Evolutionary conservation across 2,329 filamentous ascomycete genomes (phyloP).

Genomic region (Orbilia blumenaviensis): DNA sequence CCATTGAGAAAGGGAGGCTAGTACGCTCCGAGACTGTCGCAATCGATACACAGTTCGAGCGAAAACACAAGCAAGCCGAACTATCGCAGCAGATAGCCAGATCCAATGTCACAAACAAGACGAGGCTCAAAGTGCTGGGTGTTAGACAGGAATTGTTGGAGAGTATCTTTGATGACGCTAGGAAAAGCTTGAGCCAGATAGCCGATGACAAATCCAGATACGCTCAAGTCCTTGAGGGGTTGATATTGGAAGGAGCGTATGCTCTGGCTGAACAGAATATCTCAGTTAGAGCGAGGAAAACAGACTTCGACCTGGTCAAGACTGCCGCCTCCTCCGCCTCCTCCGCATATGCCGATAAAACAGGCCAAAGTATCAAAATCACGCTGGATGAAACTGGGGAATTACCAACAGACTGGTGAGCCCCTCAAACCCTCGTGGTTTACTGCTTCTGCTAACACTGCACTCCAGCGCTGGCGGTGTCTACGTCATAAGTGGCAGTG

Average conservation of each 20-base stretch:
- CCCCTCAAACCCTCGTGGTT: slow-evolving; percentile 57
- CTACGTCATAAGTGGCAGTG: slow-evolving; percentile 78
- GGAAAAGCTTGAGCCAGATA: slow-evolving; percentile 74
- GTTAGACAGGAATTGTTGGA: slow-evolving; percentile 92
- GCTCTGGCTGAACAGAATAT: slow-evolving; percentile 83
- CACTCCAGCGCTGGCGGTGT: slow-evolving; percentile 79
- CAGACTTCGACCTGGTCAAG: slow-evolving; percentile 75
- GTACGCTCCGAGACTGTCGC: slow-evolving; percentile 92
- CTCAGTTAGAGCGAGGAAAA: slow-evolving; percentile 77
- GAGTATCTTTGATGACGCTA: slow-evolving; percentile 82
- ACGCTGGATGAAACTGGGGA: slow-evolving; percentile 80
- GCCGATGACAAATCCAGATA: slow-evolving; percentile 78
- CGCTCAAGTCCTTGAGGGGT: slow-evolving; percentile 76
- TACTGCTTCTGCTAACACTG: slow-evolving; percentile 8
- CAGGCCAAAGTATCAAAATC: slow-evolving; percentile 74
- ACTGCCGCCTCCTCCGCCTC: slow-evolving; percentile 79
- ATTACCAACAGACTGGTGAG: slow-evolving; percentile 84
- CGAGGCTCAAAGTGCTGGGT: slow-evolving; percentile 83
- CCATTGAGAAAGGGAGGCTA: slow-evolving; percentile 98
- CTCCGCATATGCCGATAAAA: slow-evolving; percentile 83
- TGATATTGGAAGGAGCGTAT: slow-evolving; percentile 91
- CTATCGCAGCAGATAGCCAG: slow-evolving; percentile 99
- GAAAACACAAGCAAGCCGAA: slow-evolving; percentile 98
- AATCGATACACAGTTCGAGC: slow-evolving; percentile 93
- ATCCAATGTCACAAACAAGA: slow-evolving; percentile 96